Conservation (phyloP, 2,329 filamentous ascomycete genomes). For the Domatiomyces catenatus region DNA sequence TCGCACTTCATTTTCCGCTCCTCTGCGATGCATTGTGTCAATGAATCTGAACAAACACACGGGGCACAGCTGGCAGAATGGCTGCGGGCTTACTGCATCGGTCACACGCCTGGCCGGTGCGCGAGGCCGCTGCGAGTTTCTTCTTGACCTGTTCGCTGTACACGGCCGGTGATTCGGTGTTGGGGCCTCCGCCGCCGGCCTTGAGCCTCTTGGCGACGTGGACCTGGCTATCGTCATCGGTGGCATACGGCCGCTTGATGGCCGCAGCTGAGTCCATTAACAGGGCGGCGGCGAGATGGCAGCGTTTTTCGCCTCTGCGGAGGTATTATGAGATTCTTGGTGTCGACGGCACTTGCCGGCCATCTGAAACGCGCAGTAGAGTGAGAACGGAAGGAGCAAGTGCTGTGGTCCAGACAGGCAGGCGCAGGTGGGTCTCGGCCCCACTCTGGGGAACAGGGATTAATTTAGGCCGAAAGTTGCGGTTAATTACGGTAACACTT, state of each 20-base stretch:
- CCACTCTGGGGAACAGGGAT: background rate
- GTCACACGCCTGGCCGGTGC: slow-evolving; percentile 76
- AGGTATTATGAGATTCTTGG: background rate
- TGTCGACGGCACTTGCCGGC: background rate
- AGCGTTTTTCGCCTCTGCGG: background rate
- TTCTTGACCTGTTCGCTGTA: slow-evolving; percentile 32
- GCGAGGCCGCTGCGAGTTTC: slow-evolving; percentile 38
- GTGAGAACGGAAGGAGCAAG: background rate
- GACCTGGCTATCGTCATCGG: background rate
- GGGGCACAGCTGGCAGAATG: too few species aligned
- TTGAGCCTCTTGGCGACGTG: background rate
- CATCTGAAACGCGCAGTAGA: background rate
- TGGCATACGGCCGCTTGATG: background rate
- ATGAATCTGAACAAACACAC: background rate
- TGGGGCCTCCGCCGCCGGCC: background rate
- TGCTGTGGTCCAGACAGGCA: too few species aligned
- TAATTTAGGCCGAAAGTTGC: slow-evolving; percentile 1
- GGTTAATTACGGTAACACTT: background rate
- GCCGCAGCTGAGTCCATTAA: background rate
- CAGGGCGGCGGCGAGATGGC: too few species aligned
- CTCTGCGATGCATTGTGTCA: slow-evolving; percentile 27
- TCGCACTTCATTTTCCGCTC: slow-evolving; percentile 81
- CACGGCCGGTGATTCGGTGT: background rate
- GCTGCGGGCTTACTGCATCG: slow-evolving; percentile 53
- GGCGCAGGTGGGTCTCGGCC: background rate